These are phyloP conservation scores for Venturia nashicola DNA, from an alignment of 2,329 filamentous ascomycete species.

Conservation along the genomic window DNA sequence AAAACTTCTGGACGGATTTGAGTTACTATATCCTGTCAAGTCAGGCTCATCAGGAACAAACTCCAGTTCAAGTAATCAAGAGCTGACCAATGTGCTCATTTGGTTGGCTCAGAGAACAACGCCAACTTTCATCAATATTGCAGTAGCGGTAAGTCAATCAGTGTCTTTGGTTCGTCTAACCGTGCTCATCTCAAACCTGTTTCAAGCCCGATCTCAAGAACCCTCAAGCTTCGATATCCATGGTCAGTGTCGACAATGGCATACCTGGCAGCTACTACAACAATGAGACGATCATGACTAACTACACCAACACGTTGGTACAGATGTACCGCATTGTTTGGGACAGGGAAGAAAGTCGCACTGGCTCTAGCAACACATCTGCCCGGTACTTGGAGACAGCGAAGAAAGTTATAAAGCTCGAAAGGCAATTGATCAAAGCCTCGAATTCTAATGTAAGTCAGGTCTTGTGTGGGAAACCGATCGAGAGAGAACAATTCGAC, in stretches of 20 bases:
- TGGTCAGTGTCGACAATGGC: not conserved
- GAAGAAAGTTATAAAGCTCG: not conserved
- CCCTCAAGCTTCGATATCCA: not conserved
- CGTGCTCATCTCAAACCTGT: not conserved
- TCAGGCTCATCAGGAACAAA: not conserved
- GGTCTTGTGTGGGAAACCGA: conserved; percentile 32
- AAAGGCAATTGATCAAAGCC: not conserved
- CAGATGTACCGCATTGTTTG: conserved; percentile 3
- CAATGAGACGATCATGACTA: not conserved
- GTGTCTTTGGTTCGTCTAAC: not conserved
- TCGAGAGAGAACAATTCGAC: not conserved
- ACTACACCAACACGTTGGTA: not conserved
- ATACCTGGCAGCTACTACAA: not conserved
- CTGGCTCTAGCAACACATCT: not conserved
- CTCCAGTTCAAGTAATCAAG: not conserved
- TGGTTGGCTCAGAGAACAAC: not conserved
- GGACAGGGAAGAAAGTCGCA: too few species aligned
- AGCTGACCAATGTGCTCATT: not conserved
- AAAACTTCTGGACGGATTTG: conserved; percentile 35
- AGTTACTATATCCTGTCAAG: conserved; percentile 11
- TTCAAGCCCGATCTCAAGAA: not conserved
- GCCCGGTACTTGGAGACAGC: not conserved
- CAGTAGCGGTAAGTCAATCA: not conserved
- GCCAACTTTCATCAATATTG: not conserved
- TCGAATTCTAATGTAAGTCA: conserved; percentile 26